Evolutionary conservation across 345 rosid species (phyloP), one percentile per base, ranked within the genome.

Genomic region (Aquilaria yunnanensis): DNA sequence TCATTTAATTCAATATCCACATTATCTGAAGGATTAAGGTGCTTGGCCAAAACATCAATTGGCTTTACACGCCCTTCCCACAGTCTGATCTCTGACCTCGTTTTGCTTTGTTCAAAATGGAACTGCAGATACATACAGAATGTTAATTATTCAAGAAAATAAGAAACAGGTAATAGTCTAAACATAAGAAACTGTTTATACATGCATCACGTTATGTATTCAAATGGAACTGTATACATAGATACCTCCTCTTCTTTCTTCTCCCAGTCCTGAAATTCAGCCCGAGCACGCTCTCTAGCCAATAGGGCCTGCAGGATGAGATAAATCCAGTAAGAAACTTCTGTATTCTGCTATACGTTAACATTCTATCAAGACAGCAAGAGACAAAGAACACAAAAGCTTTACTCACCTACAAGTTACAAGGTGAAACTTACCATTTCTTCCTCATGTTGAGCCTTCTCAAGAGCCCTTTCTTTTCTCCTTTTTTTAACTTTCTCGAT

Each of bases 221-320:
- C 23, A 23, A 23, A 23, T 23, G 23, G 23, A 23, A 23, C 23
- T 29, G 67, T 56, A 49, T 59, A 3, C 50, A 32, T 52, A 37
- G 2, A 52, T 68, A 86, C 99, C 90, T 94, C 96, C 68, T 90
- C 96, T 68, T 94, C 99, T 69, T 90, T 94, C 79, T 86, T 94
- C 85, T 94, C 99, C 97, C 95, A 94, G 58, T 94, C 99, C 57
- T 90, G 96, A 73, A 82, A 86, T 74, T 94, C 99, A 68, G 97
- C 99, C 65, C 95, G 80, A 60, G 99, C 95, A 69, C 96, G 96
- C 61, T 94, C 99, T 74, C 99, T 88, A 30, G 97, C 96, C 71
- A 94, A 75, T 66, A 90, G 12, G 23, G 95, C 96, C 97, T 93
- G 78, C 57, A 78, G 58, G 66, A 65, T 47, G 37, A 67, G 32